Evolutionary conservation across 768 basidiomycete species (phyloP).

Genomic region (Coprinopsis strossmayeri): DNA sequence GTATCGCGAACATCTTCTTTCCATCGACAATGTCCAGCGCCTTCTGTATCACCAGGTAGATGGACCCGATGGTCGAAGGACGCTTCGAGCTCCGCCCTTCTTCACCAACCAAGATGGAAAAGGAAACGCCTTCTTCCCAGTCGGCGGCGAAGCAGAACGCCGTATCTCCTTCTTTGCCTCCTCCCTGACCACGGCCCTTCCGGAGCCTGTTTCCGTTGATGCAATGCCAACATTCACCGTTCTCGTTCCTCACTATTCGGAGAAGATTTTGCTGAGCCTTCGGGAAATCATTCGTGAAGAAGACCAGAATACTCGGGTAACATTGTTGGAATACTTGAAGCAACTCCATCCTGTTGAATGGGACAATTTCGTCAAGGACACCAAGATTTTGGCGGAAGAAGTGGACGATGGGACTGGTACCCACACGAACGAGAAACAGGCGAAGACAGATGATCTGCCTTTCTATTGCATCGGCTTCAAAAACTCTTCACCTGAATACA

Average conservation of each 20-base stretch:
- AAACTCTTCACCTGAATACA: slow-evolving; percentile 97
- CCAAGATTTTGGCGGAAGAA: slow-evolving; percentile 97
- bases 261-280: slow-evolving; percentile 94
- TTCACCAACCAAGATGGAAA: slow-evolving; percentile 87
- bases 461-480: slow-evolving; percentile 99
- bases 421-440: slow-evolving; percentile 64
- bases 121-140: slow-evolving; percentile 84
- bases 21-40: slow-evolving; percentile 97
- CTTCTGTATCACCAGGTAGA: slow-evolving; percentile 97
- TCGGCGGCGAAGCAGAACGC: slow-evolving; percentile 91
- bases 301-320: slow-evolving; percentile 94
- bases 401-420: slow-evolving; percentile 54
- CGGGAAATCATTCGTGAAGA: slow-evolving; percentile 99
- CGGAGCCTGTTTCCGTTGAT: slow-evolving; percentile 92
- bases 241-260: slow-evolving; percentile 96
- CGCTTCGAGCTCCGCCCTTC: slow-evolving; percentile 94
- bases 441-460: slow-evolving; percentile 86
- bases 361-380: slow-evolving; percentile 99
- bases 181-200: slow-evolving; percentile 91
- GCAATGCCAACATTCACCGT: slow-evolving; percentile 99
- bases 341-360: slow-evolving; percentile 98
- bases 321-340: slow-evolving; percentile 95
- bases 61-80: slow-evolving; percentile 80
- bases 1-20: slow-evolving; percentile 97
- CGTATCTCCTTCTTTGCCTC: slow-evolving; percentile 99